Conservation (phyloP, 2,329 filamentous ascomycete species). For the Ceratocystis eucalypticola region DNA sequence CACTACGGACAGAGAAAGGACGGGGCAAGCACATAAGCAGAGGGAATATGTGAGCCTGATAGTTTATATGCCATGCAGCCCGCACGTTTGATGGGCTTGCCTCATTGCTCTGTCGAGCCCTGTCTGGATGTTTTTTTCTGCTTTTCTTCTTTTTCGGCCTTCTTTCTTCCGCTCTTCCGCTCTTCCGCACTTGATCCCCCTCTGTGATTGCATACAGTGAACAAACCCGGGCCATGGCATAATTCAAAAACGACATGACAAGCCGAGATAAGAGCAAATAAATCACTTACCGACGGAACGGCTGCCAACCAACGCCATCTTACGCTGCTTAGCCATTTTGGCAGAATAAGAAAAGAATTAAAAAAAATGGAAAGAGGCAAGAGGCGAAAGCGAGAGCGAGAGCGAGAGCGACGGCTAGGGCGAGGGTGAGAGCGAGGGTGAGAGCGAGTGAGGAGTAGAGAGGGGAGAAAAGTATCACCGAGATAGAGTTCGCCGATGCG, state of each 20-base stretch:
- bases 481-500: background rate
- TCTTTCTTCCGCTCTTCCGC: background rate
- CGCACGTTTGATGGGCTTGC: background rate
- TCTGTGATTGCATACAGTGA: background rate
- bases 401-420: background rate
- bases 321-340: conserved; percentile 63
- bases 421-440: background rate
- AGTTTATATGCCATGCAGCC: background rate
- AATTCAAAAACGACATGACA: background rate
- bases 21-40: background rate
- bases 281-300: conserved; percentile 57
- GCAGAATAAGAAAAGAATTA: background rate
- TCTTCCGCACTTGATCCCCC: background rate
- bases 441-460: background rate
- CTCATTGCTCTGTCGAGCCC: background rate
- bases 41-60: background rate
- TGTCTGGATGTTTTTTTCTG: background rate
- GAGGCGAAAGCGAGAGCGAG: too few species aligned
- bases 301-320: conserved; percentile 91
- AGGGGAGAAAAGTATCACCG: background rate
- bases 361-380: background rate
- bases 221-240: background rate
- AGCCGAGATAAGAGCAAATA: background rate
- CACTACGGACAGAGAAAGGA: background rate
- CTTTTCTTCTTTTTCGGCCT: background rate